Percentiles rank a stretch among this genome's conserved stretches.
Evolutionary conservation across 352 stramenopile species (phyloP).

Genomic region (Phytophthora hibernalis): DNA sequence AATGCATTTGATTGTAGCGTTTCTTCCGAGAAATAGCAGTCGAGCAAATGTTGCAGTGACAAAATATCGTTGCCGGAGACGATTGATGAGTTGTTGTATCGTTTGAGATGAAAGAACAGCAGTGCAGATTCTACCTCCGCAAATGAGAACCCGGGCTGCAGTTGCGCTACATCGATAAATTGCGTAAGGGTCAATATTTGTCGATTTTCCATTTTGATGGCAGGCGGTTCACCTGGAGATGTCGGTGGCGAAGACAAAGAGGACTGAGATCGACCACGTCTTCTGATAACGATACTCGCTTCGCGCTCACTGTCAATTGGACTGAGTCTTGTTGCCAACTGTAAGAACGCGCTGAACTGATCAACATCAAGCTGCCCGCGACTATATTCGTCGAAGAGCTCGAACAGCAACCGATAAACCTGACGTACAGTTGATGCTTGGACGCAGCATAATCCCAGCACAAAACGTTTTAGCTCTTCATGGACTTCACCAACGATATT

Average conservation of each 20-base stretch:
- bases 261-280: slow-evolving; percentile 2
- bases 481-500: background rate
- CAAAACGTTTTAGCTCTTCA: slow-evolving; percentile 24
- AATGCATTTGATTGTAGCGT: slow-evolving; percentile 7
- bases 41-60: background rate
- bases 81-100: background rate
- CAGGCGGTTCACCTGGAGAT: slow-evolving; percentile 5
- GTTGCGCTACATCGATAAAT: slow-evolving; percentile 34
- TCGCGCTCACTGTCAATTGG: slow-evolving; percentile 32
- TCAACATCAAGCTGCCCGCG: slow-evolving; percentile 32
- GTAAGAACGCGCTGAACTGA: slow-evolving; percentile 17
- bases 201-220: background rate
- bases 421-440: slow-evolving; percentile 32
- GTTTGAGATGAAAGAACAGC: slow-evolving; percentile 34
- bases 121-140: slow-evolving; percentile 33
- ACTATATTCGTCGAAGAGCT: slow-evolving; percentile 47
- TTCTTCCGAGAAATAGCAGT: slow-evolving; percentile 1
- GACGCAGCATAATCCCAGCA: slow-evolving; percentile 47
- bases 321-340: slow-evolving; percentile 13
- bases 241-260: slow-evolving; percentile 16
- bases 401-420: slow-evolving; percentile 50
- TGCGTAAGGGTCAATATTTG: slow-evolving; percentile 25
- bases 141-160: slow-evolving; percentile 17
- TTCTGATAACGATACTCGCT: slow-evolving; percentile 9
- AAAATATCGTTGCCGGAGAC: background rate